These are phyloP conservation scores for Spizellomyces punctatus DNA, from an alignment of 192 early-diverging fungal genomes.

Conservation along the genomic window DNA sequence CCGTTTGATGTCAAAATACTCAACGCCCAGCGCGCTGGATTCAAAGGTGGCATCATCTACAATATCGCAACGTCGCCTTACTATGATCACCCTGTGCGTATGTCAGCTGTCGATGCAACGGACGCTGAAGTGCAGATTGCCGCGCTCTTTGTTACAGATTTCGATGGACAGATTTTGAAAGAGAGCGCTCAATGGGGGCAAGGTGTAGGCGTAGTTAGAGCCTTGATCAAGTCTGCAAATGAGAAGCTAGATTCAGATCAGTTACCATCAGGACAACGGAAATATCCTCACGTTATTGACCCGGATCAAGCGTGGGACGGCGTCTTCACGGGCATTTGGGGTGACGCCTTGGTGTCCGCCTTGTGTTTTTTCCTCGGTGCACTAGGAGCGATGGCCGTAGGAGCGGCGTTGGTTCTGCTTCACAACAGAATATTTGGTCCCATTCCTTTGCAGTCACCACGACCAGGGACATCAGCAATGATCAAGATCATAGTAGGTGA, in stretches of 20 bases:
- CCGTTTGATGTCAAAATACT: conserved; percentile 48
- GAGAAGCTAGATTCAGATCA: not conserved
- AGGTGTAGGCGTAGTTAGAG: not conserved
- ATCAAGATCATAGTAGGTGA: not conserved
- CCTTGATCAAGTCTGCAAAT: not conserved
- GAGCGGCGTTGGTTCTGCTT: conserved; percentile 17
- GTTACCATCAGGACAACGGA: not conserved
- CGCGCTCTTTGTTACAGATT: conserved; percentile 40
- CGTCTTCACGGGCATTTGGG: not conserved
- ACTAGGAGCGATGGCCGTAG: conserved; percentile 18
- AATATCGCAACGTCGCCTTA: conserved; percentile 17
- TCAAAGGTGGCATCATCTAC: conserved; percentile 40
- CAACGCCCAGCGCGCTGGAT: conserved; percentile 48
- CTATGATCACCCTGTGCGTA: conserved; percentile 36
- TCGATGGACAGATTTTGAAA: conserved; percentile 20
- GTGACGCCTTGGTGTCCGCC: conserved; percentile 11
- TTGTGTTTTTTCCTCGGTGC: conserved; percentile 16
- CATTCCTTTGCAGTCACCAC: not conserved
- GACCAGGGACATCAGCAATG: not conserved
- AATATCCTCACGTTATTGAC: not conserved
- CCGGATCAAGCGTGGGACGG: conserved; percentile 13
- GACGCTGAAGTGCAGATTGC: conserved; percentile 8
- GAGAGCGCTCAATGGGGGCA: not conserved
- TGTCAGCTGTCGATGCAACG: conserved; percentile 26
- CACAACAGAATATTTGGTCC: conserved; percentile 19